Evolutionary conservation across 2,329 filamentous ascomycete genomes (phyloP).

Genomic region (Aspergillus ibericus): DNA sequence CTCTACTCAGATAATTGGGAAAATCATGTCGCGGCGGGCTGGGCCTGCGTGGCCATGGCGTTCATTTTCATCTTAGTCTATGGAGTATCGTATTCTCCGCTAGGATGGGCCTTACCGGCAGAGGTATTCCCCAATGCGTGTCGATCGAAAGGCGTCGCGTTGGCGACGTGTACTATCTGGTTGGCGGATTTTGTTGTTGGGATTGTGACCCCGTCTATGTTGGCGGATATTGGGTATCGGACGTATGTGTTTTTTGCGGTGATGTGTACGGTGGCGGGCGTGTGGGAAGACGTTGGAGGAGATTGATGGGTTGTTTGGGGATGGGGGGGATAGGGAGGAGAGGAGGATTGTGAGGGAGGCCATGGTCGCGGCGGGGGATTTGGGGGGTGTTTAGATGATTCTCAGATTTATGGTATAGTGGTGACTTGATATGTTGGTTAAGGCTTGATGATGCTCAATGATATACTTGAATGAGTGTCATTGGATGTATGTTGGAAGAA

Average conservation of each 20-base stretch:
- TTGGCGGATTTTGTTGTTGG: constrained; percentile 72
- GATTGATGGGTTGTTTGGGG: constrained; percentile 27
- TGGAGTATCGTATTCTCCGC: constrained; percentile 54
- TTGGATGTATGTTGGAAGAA: no score
- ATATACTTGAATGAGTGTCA: no score
- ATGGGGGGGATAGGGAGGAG: not conserved
- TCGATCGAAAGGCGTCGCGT: constrained; percentile 63
- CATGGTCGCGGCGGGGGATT: not conserved
- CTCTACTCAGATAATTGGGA: not conserved
- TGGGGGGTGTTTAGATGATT: not conserved
- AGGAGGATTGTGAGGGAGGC: not conserved
- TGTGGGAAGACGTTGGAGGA: constrained; percentile 31
- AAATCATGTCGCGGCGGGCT: not conserved
- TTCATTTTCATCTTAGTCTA: constrained; percentile 66
- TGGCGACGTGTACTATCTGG: constrained; percentile 69
- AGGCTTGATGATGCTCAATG: no score
- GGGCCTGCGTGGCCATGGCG: constrained; percentile 34
- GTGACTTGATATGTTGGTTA: no score
- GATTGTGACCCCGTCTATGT: constrained; percentile 64
- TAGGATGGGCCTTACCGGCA: constrained; percentile 29
- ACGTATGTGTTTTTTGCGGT: constrained; percentile 25
- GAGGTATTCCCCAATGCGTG: constrained; percentile 68
- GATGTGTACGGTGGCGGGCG: constrained; percentile 11
- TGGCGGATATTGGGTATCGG: constrained; percentile 25
- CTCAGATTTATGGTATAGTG: no score